Evolutionary conservation across 768 basidiomycete genomes (phyloP), one percentile per base, ranked within the genome.

Genomic region (Leccinellum albellum): DNA sequence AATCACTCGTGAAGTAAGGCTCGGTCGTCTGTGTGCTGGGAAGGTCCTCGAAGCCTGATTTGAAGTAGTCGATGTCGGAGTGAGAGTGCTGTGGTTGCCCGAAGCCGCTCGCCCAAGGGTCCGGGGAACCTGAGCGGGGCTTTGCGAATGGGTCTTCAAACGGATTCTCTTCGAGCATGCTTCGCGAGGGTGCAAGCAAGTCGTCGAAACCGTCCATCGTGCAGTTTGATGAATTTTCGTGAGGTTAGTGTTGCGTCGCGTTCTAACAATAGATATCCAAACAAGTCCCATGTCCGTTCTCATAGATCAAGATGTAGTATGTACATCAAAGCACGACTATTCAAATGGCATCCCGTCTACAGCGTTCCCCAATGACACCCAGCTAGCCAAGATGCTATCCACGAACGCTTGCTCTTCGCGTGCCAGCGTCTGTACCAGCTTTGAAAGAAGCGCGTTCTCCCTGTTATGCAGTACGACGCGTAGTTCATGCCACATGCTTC

Each of bases 401-500:
- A 83, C 73, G 65, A 85, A 92, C 50, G 80, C 81, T 49, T 81
- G 81, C 66, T 95, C 91, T 54, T 91, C 89, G 51, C 78, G 79
- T 3, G 86, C 85, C 69, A 94, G 90, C 1, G 75, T 74, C 69
- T 91, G 85, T 58, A 88, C 84, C 2, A 88, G 76, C 59, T 87
- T 78, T 0, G 89, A 88, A 26, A 95, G 73, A 33, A 95, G 79
- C 0, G 89, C 80, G 62, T 93, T 91, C 74, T 97, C 94, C 54
- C 89, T 79, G 61, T 95, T 94, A 71, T 97, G 94, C 46, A 96
- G 75, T 35, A 98, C 87, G 17, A 94, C 90, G 23, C 91, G 85
- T n/a, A 96, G 78, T 71, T 98, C 94, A 65, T 96, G 91, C 94
- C 94, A 98, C 82, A 97, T 83, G 62, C 94, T 94, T 63, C 31